Evolutionary conservation across 805 yeast species (phyloP), one percentile per base, ranked within the genome.

Genomic region (Groenewaldozyma tartarivorans): DNA sequence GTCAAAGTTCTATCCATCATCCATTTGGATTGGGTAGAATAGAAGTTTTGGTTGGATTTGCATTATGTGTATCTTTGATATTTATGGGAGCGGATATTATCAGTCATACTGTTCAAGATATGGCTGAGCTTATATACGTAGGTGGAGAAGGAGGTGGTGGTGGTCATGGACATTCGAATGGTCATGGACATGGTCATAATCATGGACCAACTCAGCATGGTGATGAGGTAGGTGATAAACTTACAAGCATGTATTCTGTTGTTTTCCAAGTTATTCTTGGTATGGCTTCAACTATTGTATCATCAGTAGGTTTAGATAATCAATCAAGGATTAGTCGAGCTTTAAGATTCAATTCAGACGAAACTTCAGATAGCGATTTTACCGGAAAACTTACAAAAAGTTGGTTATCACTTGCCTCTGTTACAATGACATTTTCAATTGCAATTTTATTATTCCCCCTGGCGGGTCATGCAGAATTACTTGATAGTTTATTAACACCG

Each of bases 1-100:
- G 74, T 48, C 75, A 74, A 42, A 74, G 88, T 4, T 82, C 95
- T 1, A 67, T 92, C 24, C 77, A 79, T 11, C 82, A 77, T 48
- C 98, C 98, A 0, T 90, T 90, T 66, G 98, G 97, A 0, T 65
- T 90, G 20, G 94, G 94, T n/a, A 69, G 98, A 44, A 69, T 84
- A 13, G 96, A 90, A 55, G 94, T 90, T 0, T 63, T 90, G 15
- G 77, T 82, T 35, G 94, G 94, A 2, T 88, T 88, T 64, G 95
- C 94, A 0, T 66, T 87, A 33, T 77, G 92, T 13, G 79, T 90
- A 1, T 80, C 94, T 1, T 70, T 90, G 46, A 67, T 88, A 19
- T 90, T 88, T 73, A 94, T 90, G 45, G 96, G 97, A 0, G 74
- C 86, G 39, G 97, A 90, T 60, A 66, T 92, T 39, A 63, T 84